A percentile compares a stretch with the other conserved stretches of the same genome.
Evolutionary conservation across 2,329 filamentous ascomycete species (phyloP).

Genomic region (Aspergillus novoparasiticus): DNA sequence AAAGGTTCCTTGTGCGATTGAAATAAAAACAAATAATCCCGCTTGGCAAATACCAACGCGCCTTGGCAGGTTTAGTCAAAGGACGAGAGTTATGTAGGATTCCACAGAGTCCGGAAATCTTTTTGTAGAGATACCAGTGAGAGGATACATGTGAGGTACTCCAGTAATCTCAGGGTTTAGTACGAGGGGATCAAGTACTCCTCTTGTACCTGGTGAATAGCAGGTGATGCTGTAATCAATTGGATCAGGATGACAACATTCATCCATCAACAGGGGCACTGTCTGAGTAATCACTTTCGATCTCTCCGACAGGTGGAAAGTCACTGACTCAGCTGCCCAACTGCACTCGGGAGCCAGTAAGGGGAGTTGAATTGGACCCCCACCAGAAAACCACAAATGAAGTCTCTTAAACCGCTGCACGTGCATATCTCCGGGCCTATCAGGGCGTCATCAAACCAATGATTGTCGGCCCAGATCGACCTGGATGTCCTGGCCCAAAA

Average conservation of each 20-base stretch:
- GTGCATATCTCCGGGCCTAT: slow-evolving; percentile 19
- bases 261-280: not conserved
- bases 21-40: slow-evolving; percentile 7
- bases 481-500: not conserved
- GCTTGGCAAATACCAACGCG: not conserved
- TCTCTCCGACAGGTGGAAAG: not conserved
- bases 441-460: not conserved
- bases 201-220: not conserved
- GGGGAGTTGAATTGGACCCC: not conserved
- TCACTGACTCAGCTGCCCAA: not conserved
- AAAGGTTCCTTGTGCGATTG: not conserved
- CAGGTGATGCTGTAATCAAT: not conserved
- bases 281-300: not conserved
- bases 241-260: not conserved
- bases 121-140: too few species aligned
- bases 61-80: slow-evolving; percentile 5
- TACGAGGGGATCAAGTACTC: not conserved
- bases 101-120: slow-evolving; percentile 15
- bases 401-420: slow-evolving; percentile 18
- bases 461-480: not conserved
- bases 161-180: too few species aligned
- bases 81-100: slow-evolving; percentile 20
- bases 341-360: not conserved
- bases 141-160: too few species aligned
- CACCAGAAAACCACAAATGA: slow-evolving; percentile 22